Base-by-base conservation (phyloP, 164 flowering plant genomes). In the Magnolia changhungtana region DNA sequence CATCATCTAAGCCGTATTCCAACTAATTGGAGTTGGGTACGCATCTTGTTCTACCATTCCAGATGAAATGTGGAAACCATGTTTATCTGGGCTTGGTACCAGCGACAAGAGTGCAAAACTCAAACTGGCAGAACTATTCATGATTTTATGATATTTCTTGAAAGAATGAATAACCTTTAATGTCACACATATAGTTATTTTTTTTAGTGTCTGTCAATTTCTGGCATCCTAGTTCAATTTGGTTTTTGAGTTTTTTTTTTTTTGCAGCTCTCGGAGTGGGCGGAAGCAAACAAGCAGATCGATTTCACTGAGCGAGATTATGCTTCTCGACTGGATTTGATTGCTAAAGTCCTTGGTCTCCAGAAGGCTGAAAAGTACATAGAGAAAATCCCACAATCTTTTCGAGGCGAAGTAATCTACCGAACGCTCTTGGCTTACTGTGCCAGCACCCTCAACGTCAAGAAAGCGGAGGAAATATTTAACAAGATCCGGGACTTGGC, bases 191-290 rank as follows among this genome's bases (percentile, higher is more conserved):
- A 37, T 37, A 37, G 7, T 5, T 37, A 37, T 37, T 37, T 37
- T 37, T 37, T 0, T 61, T 0, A 61, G 16, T 61, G 21, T 20
- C 7, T 18, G 64, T 63, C 21, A 3, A 18, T 16, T 8, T 21
- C 13, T 21, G 31, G 69, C 16, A 66, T 23, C 21, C 16, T 23
- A 20, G n/a, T 66, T 66, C 31, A 1, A 19, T 21, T 66, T 24
- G 13, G 68, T 66, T 66, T 14, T 4, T 66, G 68, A 13, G 29
- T 66, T 71, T 65, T 10, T 7, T 63, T 77, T 64, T 37, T 69
- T 75, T 77, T 85, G 79, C 90, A 93, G 96, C 77, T 95, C n/a
- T 87, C 88, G 5, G 93, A 92, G 78, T 92, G 97, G 98, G 50
- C 92, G 87, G 92, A 93, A 77, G 73, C 79, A 69, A 83, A 73